Conservation (phyloP, 2,329 filamentous ascomycete species). For the Ophiobolus disseminans region DNA sequence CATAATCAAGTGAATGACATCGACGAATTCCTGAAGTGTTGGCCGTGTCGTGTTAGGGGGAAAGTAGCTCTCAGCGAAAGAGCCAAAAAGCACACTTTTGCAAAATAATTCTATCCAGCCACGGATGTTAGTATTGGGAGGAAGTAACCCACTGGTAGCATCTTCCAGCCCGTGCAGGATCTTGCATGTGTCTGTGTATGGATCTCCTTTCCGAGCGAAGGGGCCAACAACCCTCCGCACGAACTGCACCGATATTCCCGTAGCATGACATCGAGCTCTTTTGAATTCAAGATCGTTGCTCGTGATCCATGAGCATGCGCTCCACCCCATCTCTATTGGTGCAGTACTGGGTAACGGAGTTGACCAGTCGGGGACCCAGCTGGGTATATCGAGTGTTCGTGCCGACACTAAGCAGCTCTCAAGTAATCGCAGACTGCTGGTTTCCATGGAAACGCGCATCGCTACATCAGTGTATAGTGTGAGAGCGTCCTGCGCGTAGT, state of each 20-base stretch:
- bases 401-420: constrained; percentile 4
- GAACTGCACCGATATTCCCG: neutral
- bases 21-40: no score
- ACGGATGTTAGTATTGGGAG: no score
- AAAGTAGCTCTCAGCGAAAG: no score
- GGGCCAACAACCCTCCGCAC: no score
- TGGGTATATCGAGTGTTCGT: constrained; percentile 1
- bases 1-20: no score
- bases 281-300: neutral
- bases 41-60: no score
- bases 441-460: neutral
- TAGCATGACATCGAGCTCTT: neutral
- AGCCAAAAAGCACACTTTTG: no score
- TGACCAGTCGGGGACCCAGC: constrained; percentile 12
- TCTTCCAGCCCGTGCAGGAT: no score
- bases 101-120: no score
- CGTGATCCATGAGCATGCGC: constrained; percentile 10
- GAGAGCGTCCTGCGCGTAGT: constrained; percentile 1
- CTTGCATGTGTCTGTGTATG: no score
- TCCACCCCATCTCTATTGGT: constrained; percentile 1
- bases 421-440: neutral
- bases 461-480: constrained; percentile 1
- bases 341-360: neutral
- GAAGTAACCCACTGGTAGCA: no score
- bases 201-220: no score